phyloP scores from a whole-genome alignment of 257 asterid genomes.

The Solanum ossicruentum region DNA sequence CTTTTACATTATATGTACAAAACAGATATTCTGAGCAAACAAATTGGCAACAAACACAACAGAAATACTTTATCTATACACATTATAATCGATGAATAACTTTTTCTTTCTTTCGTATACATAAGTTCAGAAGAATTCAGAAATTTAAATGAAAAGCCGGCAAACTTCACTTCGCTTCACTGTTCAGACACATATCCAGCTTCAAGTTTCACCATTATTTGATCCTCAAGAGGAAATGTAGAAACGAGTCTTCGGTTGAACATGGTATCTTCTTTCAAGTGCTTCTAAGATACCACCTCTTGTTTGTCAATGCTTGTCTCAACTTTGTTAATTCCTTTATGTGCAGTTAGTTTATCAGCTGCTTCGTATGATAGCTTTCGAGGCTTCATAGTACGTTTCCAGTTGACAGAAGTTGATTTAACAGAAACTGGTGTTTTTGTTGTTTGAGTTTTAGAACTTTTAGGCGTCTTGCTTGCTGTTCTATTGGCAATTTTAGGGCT shows the following conservation, averaged over 20 bases:
- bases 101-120: neutral
- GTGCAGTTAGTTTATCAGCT: slow-evolving; percentile 20
- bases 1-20: neutral
- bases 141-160: neutral
- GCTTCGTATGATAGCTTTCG: slow-evolving; percentile 20
- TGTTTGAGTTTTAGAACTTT: neutral
- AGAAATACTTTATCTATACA: neutral
- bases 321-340: slow-evolving; percentile 21
- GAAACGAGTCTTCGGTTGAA: neutral
- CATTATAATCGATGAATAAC: neutral
- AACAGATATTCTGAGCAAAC: neutral
- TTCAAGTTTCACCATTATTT: neutral
- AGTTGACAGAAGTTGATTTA: slow-evolving; percentile 25
- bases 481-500: slow-evolving; percentile 37
- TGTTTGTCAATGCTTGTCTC: neutral
- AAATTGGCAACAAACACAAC: neutral
- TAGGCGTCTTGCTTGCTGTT: slow-evolving; percentile 18
- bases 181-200: neutral
- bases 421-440: neutral
- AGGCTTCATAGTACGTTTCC: slow-evolving; percentile 30
- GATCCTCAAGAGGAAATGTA: neutral
- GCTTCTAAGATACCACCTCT: neutral
- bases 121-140: neutral
- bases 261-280: neutral
- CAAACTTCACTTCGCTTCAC: neutral